These are phyloP conservation scores for Cucumis cinereus DNA, from an alignment of 306 rosid species.

Conservation along the genomic window DNA sequence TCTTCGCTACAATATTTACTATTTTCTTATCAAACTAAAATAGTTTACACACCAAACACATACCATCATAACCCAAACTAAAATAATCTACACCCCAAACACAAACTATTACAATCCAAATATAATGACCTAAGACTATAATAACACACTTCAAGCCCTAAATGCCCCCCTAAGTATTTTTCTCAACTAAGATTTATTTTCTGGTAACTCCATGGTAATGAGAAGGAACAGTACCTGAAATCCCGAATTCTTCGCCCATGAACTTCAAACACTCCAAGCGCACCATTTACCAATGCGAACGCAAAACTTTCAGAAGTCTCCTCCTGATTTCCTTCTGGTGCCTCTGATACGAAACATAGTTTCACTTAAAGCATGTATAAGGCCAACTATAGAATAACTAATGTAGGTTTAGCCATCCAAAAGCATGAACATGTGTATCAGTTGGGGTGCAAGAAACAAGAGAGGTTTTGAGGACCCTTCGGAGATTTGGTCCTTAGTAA, in stretches of 20 bases:
- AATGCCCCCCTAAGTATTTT: neutral
- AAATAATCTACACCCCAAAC: too few species aligned
- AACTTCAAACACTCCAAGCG: constrained; percentile 98
- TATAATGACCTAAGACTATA: too few species aligned
- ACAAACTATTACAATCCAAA: too few species aligned
- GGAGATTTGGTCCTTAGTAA: too few species aligned
- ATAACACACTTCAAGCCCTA: too few species aligned
- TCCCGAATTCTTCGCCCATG: constrained; percentile 90
- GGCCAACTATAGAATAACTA: constrained; percentile 8
- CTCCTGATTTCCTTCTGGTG: constrained; percentile 60
- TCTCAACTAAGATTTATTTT: neutral
- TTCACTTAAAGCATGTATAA: constrained; percentile 10
- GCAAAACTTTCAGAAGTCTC: constrained; percentile 92
- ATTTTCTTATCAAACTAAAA: too few species aligned
- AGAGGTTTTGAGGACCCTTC: too few species aligned
- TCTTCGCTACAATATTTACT: too few species aligned
- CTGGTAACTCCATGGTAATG: constrained; percentile 2
- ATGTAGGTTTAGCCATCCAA: constrained; percentile 8
- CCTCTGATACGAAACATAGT: constrained; percentile 34
- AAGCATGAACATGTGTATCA: neutral
- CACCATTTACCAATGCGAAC: constrained; percentile 88
- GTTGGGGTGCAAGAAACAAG: too few species aligned
- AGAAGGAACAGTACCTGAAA: constrained; percentile 54
- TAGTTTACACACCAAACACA: too few species aligned
- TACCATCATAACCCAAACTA: too few species aligned